Evolutionary conservation across 2,329 filamentous ascomycete genomes (phyloP).

Genomic region (Dothideomycetes sp.): DNA sequence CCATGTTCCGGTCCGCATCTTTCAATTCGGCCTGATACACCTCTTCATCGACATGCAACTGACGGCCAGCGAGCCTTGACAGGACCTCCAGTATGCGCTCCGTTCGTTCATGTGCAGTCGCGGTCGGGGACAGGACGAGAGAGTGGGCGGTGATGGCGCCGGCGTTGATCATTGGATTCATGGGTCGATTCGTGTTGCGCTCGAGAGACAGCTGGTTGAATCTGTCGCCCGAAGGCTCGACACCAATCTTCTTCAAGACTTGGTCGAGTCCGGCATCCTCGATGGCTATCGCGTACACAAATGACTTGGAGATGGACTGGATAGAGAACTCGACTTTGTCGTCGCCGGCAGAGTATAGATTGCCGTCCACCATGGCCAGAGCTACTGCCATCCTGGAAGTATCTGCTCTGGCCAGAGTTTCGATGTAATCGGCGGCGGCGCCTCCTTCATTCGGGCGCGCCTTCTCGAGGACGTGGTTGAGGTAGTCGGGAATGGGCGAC

Average conservation of each 20-base stretch:
- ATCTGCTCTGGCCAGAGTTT: conserved; percentile 31
- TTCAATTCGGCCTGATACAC: conserved; percentile 33
- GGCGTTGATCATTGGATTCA: conserved; percentile 21
- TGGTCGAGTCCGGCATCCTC: conserved; percentile 28
- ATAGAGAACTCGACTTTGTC: conserved; percentile 34
- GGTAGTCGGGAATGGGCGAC: conserved; percentile 21
- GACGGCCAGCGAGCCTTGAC: conserved; percentile 29
- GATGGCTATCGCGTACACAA: conserved; percentile 34
- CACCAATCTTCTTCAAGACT: conserved; percentile 34
- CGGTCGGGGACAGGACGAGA: conserved; percentile 18
- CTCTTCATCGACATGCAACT: conserved; percentile 30
- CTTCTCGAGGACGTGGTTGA: conserved; percentile 18
- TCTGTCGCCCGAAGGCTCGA: conserved; percentile 33
- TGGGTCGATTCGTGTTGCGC: conserved; percentile 17
- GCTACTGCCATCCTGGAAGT: conserved; percentile 33
- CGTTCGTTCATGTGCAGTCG: conserved; percentile 29
- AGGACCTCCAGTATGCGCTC: conserved; percentile 29
- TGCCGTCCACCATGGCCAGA: conserved; percentile 33
- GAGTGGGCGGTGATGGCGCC: conserved; percentile 21
- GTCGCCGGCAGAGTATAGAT: conserved; percentile 33
- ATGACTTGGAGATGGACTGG: conserved; percentile 35
- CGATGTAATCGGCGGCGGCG: conserved; percentile 30
- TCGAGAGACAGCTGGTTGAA: conserved; percentile 27
- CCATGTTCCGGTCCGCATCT: conserved; percentile 23
- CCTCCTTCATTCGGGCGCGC: conserved; percentile 21